Conservation (phyloP, 768 basidiomycete species). For the Clitopilus passeckerianus region DNA sequence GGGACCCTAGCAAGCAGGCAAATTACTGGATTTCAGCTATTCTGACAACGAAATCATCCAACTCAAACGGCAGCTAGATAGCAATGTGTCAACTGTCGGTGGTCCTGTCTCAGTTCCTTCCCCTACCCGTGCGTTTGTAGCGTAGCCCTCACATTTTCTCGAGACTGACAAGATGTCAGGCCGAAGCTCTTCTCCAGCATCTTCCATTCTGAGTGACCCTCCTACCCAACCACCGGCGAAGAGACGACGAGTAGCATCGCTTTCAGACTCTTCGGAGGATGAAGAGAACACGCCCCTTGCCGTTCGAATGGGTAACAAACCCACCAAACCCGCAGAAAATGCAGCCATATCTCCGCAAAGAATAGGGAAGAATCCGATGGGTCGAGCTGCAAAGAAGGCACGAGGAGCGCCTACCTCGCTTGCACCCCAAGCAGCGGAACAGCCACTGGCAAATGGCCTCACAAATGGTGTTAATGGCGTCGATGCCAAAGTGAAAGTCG, state of each 20-base stretch:
- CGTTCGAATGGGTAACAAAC: slow-evolving; percentile 41
- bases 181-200: slow-evolving; percentile 23
- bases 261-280: slow-evolving; percentile 45
- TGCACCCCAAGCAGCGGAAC: slow-evolving; percentile 27
- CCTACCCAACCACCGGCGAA: slow-evolving; percentile 39
- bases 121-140: slow-evolving; percentile 9
- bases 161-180: neutral
- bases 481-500: slow-evolving; percentile 57
- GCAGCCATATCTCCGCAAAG: slow-evolving; percentile 25
- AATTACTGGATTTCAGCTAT: slow-evolving; percentile 78
- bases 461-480: slow-evolving; percentile 41
- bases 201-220: slow-evolving; percentile 46
- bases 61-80: slow-evolving; percentile 65
- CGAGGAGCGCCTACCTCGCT: slow-evolving; percentile 47
- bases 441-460: slow-evolving; percentile 32
- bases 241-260: slow-evolving; percentile 47
- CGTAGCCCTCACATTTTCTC: slow-evolving; percentile 1
- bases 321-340: slow-evolving; percentile 40
- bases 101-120: slow-evolving; percentile 15
- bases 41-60: slow-evolving; percentile 65
- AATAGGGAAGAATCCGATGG: slow-evolving; percentile 53
- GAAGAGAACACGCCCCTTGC: neutral
- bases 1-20: slow-evolving; percentile 56
- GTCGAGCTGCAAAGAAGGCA: slow-evolving; percentile 46
- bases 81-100: slow-evolving; percentile 45